Percentiles rank a stretch among this genome's conserved stretches.
Evolutionary conservation across 371 early-diverging fungal species (phyloP).

Genomic region (Nematocida sp.): DNA sequence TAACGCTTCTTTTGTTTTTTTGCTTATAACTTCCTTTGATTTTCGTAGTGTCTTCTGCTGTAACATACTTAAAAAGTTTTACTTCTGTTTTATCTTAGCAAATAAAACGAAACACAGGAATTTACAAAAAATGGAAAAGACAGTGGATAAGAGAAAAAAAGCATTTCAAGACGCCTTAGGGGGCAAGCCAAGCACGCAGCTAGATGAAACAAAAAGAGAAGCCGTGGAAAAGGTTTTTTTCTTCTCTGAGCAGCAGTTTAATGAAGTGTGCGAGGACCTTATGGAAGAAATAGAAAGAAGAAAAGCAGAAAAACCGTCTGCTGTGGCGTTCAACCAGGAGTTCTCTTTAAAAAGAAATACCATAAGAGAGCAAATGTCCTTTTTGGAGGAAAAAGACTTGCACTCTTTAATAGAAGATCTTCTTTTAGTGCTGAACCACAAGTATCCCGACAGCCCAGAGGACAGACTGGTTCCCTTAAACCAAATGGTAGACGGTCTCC

Average conservation of each 20-base stretch:
- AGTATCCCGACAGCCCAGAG: constrained; percentile 33
- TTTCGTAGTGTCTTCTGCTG: not conserved
- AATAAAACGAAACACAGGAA: too few species aligned
- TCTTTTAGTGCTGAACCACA: constrained; percentile 59
- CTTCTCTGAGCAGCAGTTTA: constrained; percentile 59
- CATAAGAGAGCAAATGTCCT: constrained; percentile 55
- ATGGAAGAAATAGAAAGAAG: constrained; percentile 63
- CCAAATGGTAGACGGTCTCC: constrained; percentile 52
- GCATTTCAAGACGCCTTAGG: constrained; percentile 26
- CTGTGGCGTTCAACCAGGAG: constrained; percentile 10
- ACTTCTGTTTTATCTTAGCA: not conserved
- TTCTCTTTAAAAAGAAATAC: constrained; percentile 40
- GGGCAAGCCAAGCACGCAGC: constrained; percentile 5
- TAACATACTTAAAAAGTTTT: not conserved
- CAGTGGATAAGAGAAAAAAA: constrained; percentile 19
- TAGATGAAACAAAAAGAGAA: constrained; percentile 52
- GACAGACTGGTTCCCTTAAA: constrained; percentile 50
- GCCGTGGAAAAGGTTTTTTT: constrained; percentile 61
- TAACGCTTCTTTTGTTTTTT: constrained; percentile 9
- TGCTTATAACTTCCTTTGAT: not conserved
- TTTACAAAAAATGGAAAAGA: not conserved
- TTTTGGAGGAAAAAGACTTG: constrained; percentile 59
- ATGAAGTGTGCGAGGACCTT: constrained; percentile 64
- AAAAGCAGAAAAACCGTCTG: not conserved
- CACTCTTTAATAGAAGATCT: constrained; percentile 64